Evolutionary conservation across 805 yeast genomes (phyloP).

Genomic region (Zygoascus tannicola): DNA sequence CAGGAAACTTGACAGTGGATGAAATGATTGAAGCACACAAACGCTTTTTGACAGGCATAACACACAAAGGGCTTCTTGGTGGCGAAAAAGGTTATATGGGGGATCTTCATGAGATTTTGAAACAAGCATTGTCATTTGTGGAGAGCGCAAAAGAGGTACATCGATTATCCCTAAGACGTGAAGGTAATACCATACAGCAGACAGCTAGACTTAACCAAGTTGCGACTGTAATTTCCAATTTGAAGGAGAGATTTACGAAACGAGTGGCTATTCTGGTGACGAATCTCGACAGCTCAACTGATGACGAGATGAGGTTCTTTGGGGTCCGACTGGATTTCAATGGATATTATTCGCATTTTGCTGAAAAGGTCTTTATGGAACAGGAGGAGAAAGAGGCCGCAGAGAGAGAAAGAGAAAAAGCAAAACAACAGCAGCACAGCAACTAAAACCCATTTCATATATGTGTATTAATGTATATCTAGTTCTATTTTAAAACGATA

Average conservation of each 20-base stretch:
- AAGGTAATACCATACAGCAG: background rate
- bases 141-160: slow-evolving; percentile 18
- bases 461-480: background rate
- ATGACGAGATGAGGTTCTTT: slow-evolving; percentile 28
- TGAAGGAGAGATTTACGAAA: slow-evolving; percentile 16
- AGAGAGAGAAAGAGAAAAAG: background rate
- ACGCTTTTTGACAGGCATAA: slow-evolving; percentile 24
- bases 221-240: slow-evolving; percentile 10
- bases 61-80: slow-evolving; percentile 27
- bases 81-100: slow-evolving; percentile 19
- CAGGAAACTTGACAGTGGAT: slow-evolving; percentile 26
- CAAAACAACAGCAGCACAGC: background rate
- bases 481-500: slow-evolving; percentile 3
- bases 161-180: slow-evolving; percentile 14
- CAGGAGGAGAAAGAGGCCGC: background rate
- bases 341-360: slow-evolving; percentile 20
- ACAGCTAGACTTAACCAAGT: slow-evolving; percentile 13
- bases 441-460: background rate
- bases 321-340: slow-evolving; percentile 30
- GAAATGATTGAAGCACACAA: slow-evolving; percentile 27
- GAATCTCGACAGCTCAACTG: slow-evolving; percentile 21
- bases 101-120: slow-evolving; percentile 27
- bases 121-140: slow-evolving; percentile 21
- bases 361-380: background rate
- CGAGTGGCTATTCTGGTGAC: slow-evolving; percentile 21